Evolutionary conservation across 805 yeast species (phyloP).

Genomic region (Ogataea sp.): DNA sequence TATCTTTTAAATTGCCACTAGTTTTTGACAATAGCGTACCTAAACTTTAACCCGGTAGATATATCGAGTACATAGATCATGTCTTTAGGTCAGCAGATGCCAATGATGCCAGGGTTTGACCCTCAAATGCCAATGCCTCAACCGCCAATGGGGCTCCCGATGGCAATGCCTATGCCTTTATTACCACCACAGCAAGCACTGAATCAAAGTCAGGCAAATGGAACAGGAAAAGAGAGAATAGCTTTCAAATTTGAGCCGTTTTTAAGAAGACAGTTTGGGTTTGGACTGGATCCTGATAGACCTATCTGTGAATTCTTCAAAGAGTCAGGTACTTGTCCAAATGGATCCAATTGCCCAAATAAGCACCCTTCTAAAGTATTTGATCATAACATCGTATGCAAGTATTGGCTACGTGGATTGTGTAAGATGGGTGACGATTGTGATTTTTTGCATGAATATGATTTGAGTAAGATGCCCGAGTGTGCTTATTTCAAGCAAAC

Average conservation of each 20-base stretch:
- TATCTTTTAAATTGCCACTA: too few relatives aligned
- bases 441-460: constrained; percentile 93
- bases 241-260: constrained; percentile 69
- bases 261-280: constrained; percentile 67
- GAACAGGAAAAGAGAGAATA: background rate
- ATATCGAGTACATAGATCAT: background rate
- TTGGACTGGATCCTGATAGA: constrained; percentile 81
- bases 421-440: constrained; percentile 96
- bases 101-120: background rate
- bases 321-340: constrained; percentile 62
- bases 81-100: background rate
- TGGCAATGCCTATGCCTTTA: constrained; percentile 5
- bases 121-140: constrained; percentile 8
- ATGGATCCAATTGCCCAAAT: constrained; percentile 78
- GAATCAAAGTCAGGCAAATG: too few relatives aligned
- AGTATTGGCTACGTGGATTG: constrained; percentile 96
- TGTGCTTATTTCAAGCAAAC: constrained; percentile 79
- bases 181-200: constrained; percentile 1
- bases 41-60: too few relatives aligned
- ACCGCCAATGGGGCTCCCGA: constrained; percentile 5
- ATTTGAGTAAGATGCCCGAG: constrained; percentile 92
- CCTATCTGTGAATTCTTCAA: constrained; percentile 74
- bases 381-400: constrained; percentile 81
- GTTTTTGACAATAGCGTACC: too few relatives aligned
- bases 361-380: constrained; percentile 63